Evolutionary conservation across 495 filamentous ascomycete species (phyloP).

Genomic region (Hypoxylon fuscum): DNA sequence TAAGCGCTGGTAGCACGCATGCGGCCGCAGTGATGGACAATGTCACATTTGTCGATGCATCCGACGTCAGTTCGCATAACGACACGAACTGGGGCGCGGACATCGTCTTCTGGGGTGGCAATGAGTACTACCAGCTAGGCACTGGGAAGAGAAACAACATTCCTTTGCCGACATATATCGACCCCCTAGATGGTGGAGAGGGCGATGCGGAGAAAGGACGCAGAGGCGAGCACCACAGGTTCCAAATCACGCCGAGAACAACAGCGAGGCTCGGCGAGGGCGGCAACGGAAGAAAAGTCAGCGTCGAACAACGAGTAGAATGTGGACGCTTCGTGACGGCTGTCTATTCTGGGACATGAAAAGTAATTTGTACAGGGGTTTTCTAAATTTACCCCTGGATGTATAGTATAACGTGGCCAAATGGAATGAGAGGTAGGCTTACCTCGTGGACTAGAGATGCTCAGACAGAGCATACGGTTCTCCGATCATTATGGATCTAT

Average conservation of each 20-base stretch:
- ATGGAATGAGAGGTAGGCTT: conserved; percentile 10
- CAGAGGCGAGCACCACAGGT: conserved; percentile 71
- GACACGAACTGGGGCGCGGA: conserved; percentile 87
- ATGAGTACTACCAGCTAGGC: conserved; percentile 91
- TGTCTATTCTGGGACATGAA: conserved; percentile 69
- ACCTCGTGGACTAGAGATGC: conserved; percentile 22
- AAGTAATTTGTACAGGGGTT: not conserved
- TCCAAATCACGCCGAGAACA: conserved; percentile 85
- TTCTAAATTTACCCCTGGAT: conserved; percentile 5
- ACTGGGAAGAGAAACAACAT: conserved; percentile 88
- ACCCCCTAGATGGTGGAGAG: conserved; percentile 69
- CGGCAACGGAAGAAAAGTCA: conserved; percentile 70
- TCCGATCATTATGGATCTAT: conserved; percentile 34
- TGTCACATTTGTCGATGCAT: conserved; percentile 67
- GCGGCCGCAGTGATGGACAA: conserved; percentile 83
- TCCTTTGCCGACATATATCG: conserved; percentile 76
- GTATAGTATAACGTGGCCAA: conserved; percentile 22
- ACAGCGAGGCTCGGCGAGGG: conserved; percentile 70
- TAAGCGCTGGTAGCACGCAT: conserved; percentile 83
- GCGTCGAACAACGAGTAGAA: conserved; percentile 85
- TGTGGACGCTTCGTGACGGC: conserved; percentile 87
- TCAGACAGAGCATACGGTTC: conserved; percentile 28
- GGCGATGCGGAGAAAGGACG: conserved; percentile 58
- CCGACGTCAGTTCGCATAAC: conserved; percentile 59
- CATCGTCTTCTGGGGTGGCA: conserved; percentile 91